phyloP scores from a whole-genome alignment of 306 rosid species.

The Pachyrhizus erosus region DNA sequence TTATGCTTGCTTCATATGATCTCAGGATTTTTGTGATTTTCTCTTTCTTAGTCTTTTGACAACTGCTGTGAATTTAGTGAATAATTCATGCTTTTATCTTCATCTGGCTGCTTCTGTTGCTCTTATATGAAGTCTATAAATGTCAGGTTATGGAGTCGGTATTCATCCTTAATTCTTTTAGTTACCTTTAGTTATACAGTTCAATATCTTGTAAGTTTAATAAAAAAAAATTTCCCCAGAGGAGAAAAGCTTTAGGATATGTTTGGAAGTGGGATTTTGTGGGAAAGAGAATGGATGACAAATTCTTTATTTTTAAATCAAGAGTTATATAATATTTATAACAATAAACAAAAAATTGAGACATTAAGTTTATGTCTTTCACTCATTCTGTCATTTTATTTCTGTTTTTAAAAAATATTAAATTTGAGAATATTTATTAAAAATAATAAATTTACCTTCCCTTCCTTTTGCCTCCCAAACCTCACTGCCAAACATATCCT shows the following conservation, averaged over 20 bases:
- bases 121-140: neutral
- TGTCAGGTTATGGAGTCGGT: constrained; percentile 15
- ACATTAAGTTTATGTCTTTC: neutral
- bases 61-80: neutral
- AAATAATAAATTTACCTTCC: neutral
- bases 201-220: constrained; percentile 6
- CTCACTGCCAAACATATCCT: neutral
- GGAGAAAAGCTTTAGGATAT: neutral
- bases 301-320: neutral
- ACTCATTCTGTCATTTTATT: neutral
- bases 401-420: neutral
- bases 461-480: neutral
- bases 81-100: neutral
- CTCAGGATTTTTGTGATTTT: neutral
- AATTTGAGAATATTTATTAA: neutral
- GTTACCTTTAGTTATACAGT: neutral
- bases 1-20: constrained; percentile 2
- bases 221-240: neutral
- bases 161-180: neutral
- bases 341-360: neutral
- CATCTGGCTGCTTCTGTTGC: neutral
- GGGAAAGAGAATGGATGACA: neutral
- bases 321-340: neutral
- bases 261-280: neutral
- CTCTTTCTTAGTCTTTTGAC: neutral